Base-by-base conservation (phyloP, 257 asterid species). In the Eustoma russellianum region DNA sequence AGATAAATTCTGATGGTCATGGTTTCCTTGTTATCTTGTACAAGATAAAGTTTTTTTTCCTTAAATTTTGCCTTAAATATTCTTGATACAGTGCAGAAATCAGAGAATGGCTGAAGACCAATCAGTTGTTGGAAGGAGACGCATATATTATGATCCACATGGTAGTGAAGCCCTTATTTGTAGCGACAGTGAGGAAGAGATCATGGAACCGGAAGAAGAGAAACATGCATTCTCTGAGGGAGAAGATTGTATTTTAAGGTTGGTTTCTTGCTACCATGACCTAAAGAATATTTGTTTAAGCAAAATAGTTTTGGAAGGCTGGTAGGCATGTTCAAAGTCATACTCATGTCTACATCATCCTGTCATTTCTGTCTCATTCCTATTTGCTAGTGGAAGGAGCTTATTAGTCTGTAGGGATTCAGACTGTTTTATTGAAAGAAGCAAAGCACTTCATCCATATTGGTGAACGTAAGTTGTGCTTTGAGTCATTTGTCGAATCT, bases 41-140 rank as follows among this genome's bases (percentile, higher is more conserved):
- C 11, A 7, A 38, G 7, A 24, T 38, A 11, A 38, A 38, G 43
- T 38, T 38, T 38, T 38, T 4, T 11, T 5, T 6, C 9, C 9
- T 38, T 9, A 11, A 7, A 11, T 38, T 70, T 72, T 56, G 50
- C 65, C 73, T 77, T 66, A 69, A 53, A 52, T 68, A 53, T 72
- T 59, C 65, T 81, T 77, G 62, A 66, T 80, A 64, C 76, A 68
- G 74, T 74, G 69, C 95, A 85, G 95, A 74, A 92, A 88, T 71
- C 97, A 81, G 81, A 79, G 95, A 81, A 92, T 85, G 97, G 81
- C 94, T 56, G 97, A 85, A 70, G 98, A 92, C 66, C 97, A 92
- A 62, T 85, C 98, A 30, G 95, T 88, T 35, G 73, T 79, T 46
- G 97, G 97, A 66, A 84, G 90, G 55, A 81, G 95, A 62, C 87